Base-by-base conservation (phyloP, 2,329 filamentous ascomycete species). In the Xylariales sp. region DNA sequence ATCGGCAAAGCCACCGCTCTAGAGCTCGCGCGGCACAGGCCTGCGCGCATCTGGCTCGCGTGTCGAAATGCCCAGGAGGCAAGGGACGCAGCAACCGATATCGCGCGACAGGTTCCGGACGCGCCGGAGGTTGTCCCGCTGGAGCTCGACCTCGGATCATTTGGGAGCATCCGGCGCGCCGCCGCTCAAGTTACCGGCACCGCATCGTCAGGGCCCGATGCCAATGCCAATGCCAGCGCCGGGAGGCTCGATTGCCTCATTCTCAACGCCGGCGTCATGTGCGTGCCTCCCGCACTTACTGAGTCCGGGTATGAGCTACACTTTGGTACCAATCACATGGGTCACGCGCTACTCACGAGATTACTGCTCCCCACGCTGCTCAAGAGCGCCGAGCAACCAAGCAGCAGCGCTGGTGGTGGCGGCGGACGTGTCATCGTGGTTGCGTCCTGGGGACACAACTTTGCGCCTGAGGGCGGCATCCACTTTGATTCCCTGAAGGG, bases 291-390 rank as follows among this genome's bases (percentile, higher is more conserved):
- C 0, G 50, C 46, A 3, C 40, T 59, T 5, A 65, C 62, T 2
- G 44, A 47, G 15, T 61, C 69, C 10, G 65, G 65, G 4, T 70
- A 66, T 44, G 67, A 72, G 45, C 43, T 61, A 11, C 59, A 66
- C 35, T 67, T 69, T 37, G 65, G 58, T 1, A 64, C 57, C 3
- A 71, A 70, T 37, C 62, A 68, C 40, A 39, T 70, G 6, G 65
- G 65, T 5, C 66, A 68, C 27, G 63, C 65, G 3, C 51, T 66
- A 8, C 54, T 70, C 2, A 13, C 15, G 8, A 30, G 16, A 15
- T 15, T 30, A 8, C 29, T 30, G 10, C 10, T 15, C 10, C 29
- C 29, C 7, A 8, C 15, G 7, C 11, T 30, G 29, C 12, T 30
- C 8, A 30, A 30, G 29, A 59, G 57, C 4, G 49, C 52, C 1